A percentile compares a stretch with the other conserved stretches of the same genome.
phyloP scores from a whole-genome alignment of 2,329 filamentous ascomycete species.

The Aureobasidium sp. region DNA sequence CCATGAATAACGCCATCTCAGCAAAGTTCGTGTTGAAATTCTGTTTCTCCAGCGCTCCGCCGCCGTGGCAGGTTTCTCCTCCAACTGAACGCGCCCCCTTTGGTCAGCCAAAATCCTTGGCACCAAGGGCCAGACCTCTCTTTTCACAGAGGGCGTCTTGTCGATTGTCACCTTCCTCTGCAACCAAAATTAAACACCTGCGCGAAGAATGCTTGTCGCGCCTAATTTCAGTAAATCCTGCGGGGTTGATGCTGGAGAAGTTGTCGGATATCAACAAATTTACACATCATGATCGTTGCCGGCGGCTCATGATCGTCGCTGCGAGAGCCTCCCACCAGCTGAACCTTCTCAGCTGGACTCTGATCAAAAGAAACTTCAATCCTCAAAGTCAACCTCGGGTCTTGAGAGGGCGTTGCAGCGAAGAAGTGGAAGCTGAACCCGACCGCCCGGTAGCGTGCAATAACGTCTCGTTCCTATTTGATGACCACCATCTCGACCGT shows the following conservation, averaged over 20 bases:
- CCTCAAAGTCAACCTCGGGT: conserved; percentile 2
- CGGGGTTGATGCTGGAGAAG: neutral
- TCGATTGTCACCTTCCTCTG: neutral
- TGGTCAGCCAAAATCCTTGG: neutral
- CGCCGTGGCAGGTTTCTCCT: neutral
- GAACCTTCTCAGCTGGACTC: neutral
- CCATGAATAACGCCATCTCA: conserved; percentile 3
- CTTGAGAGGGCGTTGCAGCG: neutral
- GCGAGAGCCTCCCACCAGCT: neutral
- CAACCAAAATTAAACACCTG: neutral
- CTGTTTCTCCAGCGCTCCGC: neutral
- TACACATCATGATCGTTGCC: neutral
- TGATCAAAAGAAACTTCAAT: conserved; percentile 6
- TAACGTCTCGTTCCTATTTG: conserved; percentile 9
- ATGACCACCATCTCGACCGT: neutral
- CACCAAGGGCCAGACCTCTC: neutral
- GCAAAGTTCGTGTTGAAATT: conserved; percentile 1
- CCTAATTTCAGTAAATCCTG: neutral
- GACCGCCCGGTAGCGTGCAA: conserved; percentile 7
- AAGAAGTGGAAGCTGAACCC: conserved; percentile 11
- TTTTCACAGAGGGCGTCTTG: neutral
- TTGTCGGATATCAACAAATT: neutral
- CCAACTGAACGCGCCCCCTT: neutral
- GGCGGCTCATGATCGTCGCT: neutral
- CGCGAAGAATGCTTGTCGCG: conserved; percentile 1